Evolutionary conservation across 345 rosid species (phyloP), one percentile per base, ranked within the genome.

Genomic region (Populus alba): DNA sequence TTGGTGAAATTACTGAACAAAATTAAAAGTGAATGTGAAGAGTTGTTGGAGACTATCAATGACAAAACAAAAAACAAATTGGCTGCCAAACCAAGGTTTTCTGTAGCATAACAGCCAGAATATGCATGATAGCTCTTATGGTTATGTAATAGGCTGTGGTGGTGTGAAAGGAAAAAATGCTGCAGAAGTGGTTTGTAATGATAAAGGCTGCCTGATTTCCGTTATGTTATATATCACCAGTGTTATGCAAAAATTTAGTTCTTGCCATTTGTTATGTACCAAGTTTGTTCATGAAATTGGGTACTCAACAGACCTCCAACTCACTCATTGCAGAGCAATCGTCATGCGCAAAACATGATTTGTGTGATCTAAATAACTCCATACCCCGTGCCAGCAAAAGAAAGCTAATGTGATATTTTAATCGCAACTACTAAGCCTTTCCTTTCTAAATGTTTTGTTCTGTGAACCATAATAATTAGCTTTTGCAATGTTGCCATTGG

Each of bases 401-500:
- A 67, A 3, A 67, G 12, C 6, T 23, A 67, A 4, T 9, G 41
- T 0, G 11, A 69, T 69, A n/a, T n/a, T 68, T 41, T 39, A 41
- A 69, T 69, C 7, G 6, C 71, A 39, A 10, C 39, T 22, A 59
- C 65, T 23, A 3, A 17, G 72, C 10, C 49, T 23, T 68, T 23
- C 43, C 29, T 69, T 68, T 35, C 12, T 39, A 22, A 20, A 69
- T 41, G 35, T 39, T 69, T 45, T 45, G 55, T 69, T 31, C 49
- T n/a, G 16, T 41, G 43, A 20, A 41, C 27, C 43, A 47, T 41
- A 41, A 69, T 41, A 11, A 69, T 38, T 39, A 29, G 10, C 72
- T 59, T 69, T n/a, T 23, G 33, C 53, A 69, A 41, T 69, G 72
- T 69, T 38, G 31, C 72, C 71, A 27, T 41, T 41, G 22, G 72